Evolutionary conservation across 495 filamentous ascomycete genomes (phyloP).

Genomic region (Penicillium cinerascens): DNA sequence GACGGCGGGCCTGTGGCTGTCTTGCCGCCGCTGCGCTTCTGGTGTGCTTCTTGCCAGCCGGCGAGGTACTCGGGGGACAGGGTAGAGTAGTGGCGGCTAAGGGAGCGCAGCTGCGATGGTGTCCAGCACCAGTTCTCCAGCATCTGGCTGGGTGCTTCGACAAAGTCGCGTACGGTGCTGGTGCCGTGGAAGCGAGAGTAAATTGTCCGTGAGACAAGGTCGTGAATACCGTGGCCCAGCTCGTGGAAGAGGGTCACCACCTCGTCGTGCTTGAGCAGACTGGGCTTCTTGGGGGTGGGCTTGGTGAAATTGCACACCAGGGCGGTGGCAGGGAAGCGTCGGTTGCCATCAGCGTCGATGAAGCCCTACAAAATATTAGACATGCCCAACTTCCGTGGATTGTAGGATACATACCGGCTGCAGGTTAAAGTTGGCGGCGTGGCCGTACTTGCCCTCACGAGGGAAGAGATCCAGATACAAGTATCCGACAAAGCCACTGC

Average conservation of each 20-base stretch:
- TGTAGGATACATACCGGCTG: constrained; percentile 50
- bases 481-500: constrained; percentile 66
- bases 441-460: constrained; percentile 63
- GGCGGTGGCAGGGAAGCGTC: constrained; percentile 65
- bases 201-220: constrained; percentile 60
- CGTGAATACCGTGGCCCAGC: constrained; percentile 72
- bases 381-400: background rate
- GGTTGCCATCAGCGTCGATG: constrained; percentile 53
- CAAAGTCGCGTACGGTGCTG: constrained; percentile 68
- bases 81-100: constrained; percentile 63
- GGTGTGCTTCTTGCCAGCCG: constrained; percentile 49
- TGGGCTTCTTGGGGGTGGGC: constrained; percentile 65
- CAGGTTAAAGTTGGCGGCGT: constrained; percentile 76
- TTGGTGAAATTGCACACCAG: constrained; percentile 72
- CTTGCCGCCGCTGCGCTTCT: constrained; percentile 31
- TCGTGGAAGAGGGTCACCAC: constrained; percentile 73
- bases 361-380: constrained; percentile 43
- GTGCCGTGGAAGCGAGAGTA: constrained; percentile 74
- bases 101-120: constrained; percentile 60
- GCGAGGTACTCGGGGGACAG: constrained; percentile 56
- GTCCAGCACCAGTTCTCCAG: constrained; percentile 79
- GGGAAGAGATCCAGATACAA: constrained; percentile 68
- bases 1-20: constrained; percentile 33
- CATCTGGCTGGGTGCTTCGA: constrained; percentile 71
- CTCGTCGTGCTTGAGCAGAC: constrained; percentile 67